Percentiles rank a stretch among this genome's conserved stretches.
phyloP scores from a whole-genome alignment of 2,329 filamentous ascomycete species.

The Hymenoscyphus repandus region DNA sequence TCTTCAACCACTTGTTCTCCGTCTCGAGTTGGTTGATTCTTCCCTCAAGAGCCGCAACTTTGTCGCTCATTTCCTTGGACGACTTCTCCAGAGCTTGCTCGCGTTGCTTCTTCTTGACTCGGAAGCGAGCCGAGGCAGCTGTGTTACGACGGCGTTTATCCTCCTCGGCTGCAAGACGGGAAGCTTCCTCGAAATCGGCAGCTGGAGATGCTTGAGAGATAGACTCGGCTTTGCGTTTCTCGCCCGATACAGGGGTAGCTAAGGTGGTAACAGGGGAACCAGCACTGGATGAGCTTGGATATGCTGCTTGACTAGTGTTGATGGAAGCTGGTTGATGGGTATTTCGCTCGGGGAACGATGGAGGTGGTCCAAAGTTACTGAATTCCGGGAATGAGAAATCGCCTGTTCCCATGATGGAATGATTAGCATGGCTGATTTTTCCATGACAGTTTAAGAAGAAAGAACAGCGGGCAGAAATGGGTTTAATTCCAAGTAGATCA shows the following conservation, averaged over 20 bases:
- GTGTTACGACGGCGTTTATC: conserved; percentile 88
- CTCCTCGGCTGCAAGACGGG: conserved; percentile 73
- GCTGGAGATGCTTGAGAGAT: conserved; percentile 27
- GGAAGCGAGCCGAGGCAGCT: conserved; percentile 81
- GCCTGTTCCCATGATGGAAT: conserved; percentile 24
- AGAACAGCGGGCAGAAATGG: no score
- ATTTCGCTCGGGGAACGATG: conserved; percentile 17
- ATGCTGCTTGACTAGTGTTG: conserved; percentile 15
- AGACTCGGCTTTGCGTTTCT: conserved; percentile 30
- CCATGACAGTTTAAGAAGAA: no score
- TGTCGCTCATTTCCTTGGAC: conserved; percentile 78
- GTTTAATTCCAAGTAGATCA: no score
- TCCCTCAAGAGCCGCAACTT: conserved; percentile 67
- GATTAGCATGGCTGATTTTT: conserved; percentile 26
- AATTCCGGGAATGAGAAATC: conserved; percentile 29
- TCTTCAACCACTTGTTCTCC: conserved; percentile 78
- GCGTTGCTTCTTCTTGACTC: conserved; percentile 93
- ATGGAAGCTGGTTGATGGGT: conserved; percentile 14
- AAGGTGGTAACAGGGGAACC: conserved; percentile 22
- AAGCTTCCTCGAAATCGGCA: conserved; percentile 62
- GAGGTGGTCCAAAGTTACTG: conserved; percentile 7
- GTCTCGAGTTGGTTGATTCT: conserved; percentile 73
- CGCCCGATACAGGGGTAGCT: conserved; percentile 22
- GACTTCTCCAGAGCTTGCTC: conserved; percentile 79
- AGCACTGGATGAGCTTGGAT: conserved; percentile 16